Percentiles rank a stretch among this genome's conserved stretches.
These are phyloP conservation scores for Datura wrightii DNA, from an alignment of 257 asterid genomes.

Conservation along the genomic window DNA sequence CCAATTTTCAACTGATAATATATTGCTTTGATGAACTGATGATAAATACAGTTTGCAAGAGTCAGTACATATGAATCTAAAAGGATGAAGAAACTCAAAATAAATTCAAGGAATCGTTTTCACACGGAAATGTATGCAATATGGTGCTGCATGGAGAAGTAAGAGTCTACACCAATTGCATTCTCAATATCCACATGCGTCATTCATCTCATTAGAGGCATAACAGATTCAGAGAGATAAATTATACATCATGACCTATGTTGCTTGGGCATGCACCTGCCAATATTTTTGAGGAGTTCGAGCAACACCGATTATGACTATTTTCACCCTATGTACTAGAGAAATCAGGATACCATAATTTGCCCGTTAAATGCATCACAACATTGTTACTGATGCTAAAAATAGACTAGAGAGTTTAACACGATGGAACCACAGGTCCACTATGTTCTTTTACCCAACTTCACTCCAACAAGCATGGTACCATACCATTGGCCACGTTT, in stretches of 20 bases:
- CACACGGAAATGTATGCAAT: not conserved
- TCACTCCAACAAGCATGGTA: constrained; percentile 6
- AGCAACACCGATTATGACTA: not conserved
- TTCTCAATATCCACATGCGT: not conserved
- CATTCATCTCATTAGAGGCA: not conserved
- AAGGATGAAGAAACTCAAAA: not conserved
- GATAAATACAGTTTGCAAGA: constrained; percentile 35
- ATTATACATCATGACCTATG: not conserved
- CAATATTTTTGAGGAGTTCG: no score
- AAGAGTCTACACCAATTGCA: not conserved
- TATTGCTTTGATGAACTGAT: constrained; percentile 74
- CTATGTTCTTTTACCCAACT: not conserved
- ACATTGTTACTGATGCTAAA: constrained; percentile 21
- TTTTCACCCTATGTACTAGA: constrained; percentile 17
- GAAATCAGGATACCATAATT: constrained; percentile 11
- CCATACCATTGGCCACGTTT: not conserved
- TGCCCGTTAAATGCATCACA: not conserved
- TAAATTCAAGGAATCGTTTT: not conserved
- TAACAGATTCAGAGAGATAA: not conserved
- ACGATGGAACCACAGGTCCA: not conserved
- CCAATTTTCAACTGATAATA: constrained; percentile 81
- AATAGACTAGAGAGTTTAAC: not conserved
- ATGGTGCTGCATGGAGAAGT: not conserved
- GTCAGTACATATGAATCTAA: not conserved
- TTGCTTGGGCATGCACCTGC: no score